phyloP scores from a whole-genome alignment of 208 protist species.

The Leishmania lainsoni region DNA sequence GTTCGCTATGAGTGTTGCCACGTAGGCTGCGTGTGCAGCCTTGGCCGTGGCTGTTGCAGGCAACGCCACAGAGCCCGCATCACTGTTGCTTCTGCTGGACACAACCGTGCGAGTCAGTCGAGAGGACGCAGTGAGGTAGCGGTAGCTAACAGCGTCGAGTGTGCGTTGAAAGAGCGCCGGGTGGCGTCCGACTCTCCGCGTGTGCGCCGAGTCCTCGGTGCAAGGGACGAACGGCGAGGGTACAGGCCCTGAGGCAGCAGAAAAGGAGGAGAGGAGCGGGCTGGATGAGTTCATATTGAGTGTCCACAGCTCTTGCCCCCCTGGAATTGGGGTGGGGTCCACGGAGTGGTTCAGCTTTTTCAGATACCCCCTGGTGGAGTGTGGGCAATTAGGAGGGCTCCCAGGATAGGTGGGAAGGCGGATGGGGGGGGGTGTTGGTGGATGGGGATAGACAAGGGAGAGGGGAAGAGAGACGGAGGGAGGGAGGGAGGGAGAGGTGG shows the following conservation, averaged over 20 bases:
- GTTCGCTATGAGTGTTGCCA: slow-evolving; percentile 11
- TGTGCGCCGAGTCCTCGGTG: slow-evolving; percentile 53
- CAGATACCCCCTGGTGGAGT: not conserved
- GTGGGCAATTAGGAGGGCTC: not conserved
- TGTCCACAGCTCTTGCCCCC: too few species aligned
- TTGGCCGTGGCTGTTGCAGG: not conserved
- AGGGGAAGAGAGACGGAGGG: not conserved
- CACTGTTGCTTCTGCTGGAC: not conserved
- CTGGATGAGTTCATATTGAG: not conserved
- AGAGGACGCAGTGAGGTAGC: slow-evolving; percentile 11
- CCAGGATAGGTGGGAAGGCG: not conserved
- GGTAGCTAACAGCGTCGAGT: slow-evolving; percentile 34
- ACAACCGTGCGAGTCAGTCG: slow-evolving; percentile 8
- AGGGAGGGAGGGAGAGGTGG: not conserved
- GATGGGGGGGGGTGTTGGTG: not conserved
- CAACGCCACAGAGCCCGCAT: not conserved
- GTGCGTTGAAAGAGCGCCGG: slow-evolving; percentile 35
- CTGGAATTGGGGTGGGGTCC: not conserved
- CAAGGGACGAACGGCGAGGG: slow-evolving; percentile 49
- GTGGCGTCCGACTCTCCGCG: slow-evolving; percentile 29
- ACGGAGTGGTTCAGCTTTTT: not conserved
- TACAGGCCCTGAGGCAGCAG: not conserved
- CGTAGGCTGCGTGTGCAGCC: not conserved
- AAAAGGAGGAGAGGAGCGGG: not conserved
- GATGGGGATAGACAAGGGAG: slow-evolving; percentile 1